Evolutionary conservation across 2,329 filamentous ascomycete genomes (phyloP).

Genomic region (Fusarium sp.): DNA sequence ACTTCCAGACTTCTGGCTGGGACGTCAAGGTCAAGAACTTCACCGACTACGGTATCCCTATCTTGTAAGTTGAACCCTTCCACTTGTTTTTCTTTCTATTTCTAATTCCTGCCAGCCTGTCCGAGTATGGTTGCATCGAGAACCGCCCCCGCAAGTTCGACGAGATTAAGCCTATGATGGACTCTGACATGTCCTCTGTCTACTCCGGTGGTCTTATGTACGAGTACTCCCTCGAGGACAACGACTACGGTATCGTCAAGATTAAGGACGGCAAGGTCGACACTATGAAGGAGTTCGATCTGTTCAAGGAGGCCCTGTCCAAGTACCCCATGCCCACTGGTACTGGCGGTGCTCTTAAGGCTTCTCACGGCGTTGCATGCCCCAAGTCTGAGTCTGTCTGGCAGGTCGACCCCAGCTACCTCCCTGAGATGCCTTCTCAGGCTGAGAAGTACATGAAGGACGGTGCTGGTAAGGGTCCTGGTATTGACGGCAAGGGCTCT

Average conservation of each 20-base stretch:
- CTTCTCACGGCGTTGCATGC: conserved; percentile 61
- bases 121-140: conserved; percentile 90
- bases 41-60: conserved; percentile 84
- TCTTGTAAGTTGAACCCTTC: conserved; percentile 68
- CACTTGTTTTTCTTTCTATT: background rate
- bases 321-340: conserved; percentile 65
- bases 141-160: conserved; percentile 81
- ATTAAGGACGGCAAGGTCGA: conserved; percentile 67
- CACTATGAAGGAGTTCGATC: conserved; percentile 71
- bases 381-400: conserved; percentile 62
- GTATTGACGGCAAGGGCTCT: conserved; percentile 65
- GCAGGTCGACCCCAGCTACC: conserved; percentile 62
- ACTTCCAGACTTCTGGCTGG: conserved; percentile 81
- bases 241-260: conserved; percentile 83
- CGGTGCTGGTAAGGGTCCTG: conserved; percentile 66
- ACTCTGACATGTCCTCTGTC: conserved; percentile 82
- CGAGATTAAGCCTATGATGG: conserved; percentile 85
- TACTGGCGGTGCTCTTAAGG: conserved; percentile 61
- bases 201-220: conserved; percentile 98
- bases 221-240: conserved; percentile 87
- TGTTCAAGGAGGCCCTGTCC: conserved; percentile 61
- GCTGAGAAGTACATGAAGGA: conserved; percentile 65
- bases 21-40: conserved; percentile 90
- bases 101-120: conserved; percentile 66
- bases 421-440: conserved; percentile 64